Evolutionary conservation across 1,284 basidiomycete species (phyloP).

Genomic region (Apiotrichum porosum): DNA sequence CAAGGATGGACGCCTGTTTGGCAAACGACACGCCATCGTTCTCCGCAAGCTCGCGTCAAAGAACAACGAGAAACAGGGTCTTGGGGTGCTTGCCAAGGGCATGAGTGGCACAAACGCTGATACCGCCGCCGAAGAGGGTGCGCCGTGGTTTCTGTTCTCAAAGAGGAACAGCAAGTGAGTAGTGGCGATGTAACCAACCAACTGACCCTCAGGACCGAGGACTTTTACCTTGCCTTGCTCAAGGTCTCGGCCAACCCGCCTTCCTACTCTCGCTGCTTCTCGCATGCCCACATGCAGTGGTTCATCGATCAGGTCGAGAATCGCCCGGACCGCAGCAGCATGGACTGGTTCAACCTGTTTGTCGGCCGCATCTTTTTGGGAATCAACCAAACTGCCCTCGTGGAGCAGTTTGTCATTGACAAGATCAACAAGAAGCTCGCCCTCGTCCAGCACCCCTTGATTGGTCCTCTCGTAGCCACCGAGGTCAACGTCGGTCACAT

Average conservation of each 20-base stretch:
- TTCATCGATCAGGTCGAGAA: slow-evolving; percentile 66
- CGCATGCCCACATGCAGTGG: slow-evolving; percentile 71
- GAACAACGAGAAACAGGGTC: slow-evolving; percentile 21
- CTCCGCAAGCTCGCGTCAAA: slow-evolving; percentile 53
- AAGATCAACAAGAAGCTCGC: slow-evolving; percentile 89
- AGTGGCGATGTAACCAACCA: too few relatives aligned
- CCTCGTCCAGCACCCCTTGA: slow-evolving; percentile 78
- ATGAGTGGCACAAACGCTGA: slow-evolving; percentile 48
- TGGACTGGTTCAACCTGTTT: slow-evolving; percentile 94
- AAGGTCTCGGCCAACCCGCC: slow-evolving; percentile 59
- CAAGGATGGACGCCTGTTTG: slow-evolving; percentile 69
- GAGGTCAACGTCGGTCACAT: slow-evolving; percentile 84
- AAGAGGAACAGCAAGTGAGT: slow-evolving; percentile 63
- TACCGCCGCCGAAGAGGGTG: slow-evolving; percentile 47
- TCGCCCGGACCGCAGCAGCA: slow-evolving; percentile 88
- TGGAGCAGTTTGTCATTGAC: slow-evolving; percentile 77
- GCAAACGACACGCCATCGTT: slow-evolving; percentile 79
- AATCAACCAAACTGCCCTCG: slow-evolving; percentile 72
- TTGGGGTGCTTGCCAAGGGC: slow-evolving; percentile 30
- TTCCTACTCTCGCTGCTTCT: slow-evolving; percentile 57
- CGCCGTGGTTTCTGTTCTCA: slow-evolving; percentile 85
- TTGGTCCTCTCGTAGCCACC: slow-evolving; percentile 77
- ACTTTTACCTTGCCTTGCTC: slow-evolving; percentile 90
- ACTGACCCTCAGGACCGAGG: too few relatives aligned
- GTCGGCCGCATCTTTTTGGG: slow-evolving; percentile 89